Percentiles rank a stretch among this genome's conserved stretches.
Evolutionary conservation across 768 basidiomycete species (phyloP).

Genomic region (Scleroderma bovista): DNA sequence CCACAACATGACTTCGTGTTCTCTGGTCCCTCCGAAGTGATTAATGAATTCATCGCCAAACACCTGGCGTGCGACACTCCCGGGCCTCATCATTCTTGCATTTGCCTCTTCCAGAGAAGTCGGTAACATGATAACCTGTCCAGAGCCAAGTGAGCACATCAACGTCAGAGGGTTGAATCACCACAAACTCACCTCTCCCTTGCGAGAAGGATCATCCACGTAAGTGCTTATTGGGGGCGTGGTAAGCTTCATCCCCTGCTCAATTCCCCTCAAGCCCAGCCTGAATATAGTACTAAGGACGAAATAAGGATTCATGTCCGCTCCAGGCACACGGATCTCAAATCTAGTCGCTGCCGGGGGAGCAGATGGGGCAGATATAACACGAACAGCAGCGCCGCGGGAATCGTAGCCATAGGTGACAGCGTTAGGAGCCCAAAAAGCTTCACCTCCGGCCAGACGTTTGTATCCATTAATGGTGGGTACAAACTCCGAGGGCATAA

Average conservation of each 20-base stretch:
- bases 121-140: conserved; percentile 69
- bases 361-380: conserved; percentile 89
- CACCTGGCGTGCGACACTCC: conserved; percentile 80
- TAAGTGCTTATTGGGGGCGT: conserved; percentile 58
- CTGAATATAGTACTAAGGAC: conserved; percentile 84
- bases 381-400: conserved; percentile 85
- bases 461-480: conserved; percentile 98
- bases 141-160: not conserved
- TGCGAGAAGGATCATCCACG: conserved; percentile 39
- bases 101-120: conserved; percentile 78
- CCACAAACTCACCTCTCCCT: conserved; percentile 47
- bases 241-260: conserved; percentile 62
- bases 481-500: conserved; percentile 47
- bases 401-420: conserved; percentile 96
- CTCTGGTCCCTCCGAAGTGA: conserved; percentile 91
- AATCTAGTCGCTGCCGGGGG: conserved; percentile 78
- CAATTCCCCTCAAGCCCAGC: conserved; percentile 83
- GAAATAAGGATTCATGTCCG: conserved; percentile 94
- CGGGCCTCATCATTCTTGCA: conserved; percentile 66
- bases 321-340: conserved; percentile 92
- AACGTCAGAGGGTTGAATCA: conserved; percentile 3
- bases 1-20: conserved; percentile 84
- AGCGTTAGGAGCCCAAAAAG: conserved; percentile 91
- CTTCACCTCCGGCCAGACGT: conserved; percentile 88
- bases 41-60: conserved; percentile 91